phyloP scores from a whole-genome alignment of 73 alveolate genomes.

The Paramecium primaurelia region DNA sequence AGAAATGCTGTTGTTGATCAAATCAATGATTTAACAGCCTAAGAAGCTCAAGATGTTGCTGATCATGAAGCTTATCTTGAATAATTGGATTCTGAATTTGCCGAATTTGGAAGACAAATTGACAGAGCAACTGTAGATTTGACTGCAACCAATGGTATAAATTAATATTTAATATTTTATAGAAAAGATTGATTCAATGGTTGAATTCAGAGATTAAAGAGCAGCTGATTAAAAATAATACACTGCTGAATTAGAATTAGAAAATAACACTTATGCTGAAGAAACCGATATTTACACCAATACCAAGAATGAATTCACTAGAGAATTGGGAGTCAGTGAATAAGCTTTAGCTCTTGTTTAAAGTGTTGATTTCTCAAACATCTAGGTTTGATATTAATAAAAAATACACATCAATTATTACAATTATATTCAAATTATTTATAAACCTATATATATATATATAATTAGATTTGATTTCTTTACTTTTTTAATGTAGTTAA shows the following conservation, averaged over 20 bases:
- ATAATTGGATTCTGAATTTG: background rate
- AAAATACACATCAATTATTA: background rate
- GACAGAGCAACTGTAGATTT: background rate
- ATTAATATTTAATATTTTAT: background rate
- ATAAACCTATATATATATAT: no score
- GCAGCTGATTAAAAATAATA: background rate
- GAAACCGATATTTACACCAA: conserved; percentile 16
- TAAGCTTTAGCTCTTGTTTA: background rate
- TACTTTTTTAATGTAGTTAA: no score
- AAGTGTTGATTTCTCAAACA: conserved; percentile 23
- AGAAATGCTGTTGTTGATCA: conserved; percentile 40
- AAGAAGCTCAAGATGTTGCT: conserved; percentile 5
- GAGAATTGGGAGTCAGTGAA: conserved; percentile 30
- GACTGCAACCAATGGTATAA: background rate
- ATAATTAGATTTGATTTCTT: no score
- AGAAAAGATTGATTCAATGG: conserved; percentile 2
- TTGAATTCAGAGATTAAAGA: conserved; percentile 10
- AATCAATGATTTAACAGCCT: conserved; percentile 9
- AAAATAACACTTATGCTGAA: conserved; percentile 33
- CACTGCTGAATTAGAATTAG: conserved; percentile 1
- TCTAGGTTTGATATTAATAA: background rate
- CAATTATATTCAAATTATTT: no score
- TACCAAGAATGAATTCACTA: background rate
- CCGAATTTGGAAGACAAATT: background rate
- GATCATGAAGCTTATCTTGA: background rate